Conservation (phyloP, 2,329 filamentous ascomycete species). For the Claviceps arundinis region DNA sequence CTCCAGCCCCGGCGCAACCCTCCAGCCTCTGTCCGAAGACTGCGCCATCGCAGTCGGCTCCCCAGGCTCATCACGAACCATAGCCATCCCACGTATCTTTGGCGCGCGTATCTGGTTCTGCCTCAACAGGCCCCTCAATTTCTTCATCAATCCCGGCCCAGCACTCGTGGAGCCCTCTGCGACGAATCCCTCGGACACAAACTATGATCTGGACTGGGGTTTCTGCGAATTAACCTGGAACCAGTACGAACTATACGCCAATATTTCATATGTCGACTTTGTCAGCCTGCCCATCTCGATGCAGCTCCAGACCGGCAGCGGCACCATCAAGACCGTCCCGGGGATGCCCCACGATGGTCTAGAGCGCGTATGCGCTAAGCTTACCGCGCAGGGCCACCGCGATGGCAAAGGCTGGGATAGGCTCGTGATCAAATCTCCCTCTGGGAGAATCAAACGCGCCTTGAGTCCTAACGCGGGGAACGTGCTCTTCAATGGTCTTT, state of each 20-base stretch:
- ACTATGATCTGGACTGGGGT: conserved; percentile 48
- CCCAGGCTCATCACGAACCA: conserved; percentile 42
- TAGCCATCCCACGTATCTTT: conserved; percentile 56
- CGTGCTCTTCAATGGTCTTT: conserved; percentile 29
- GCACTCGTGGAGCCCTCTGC: conserved; percentile 63
- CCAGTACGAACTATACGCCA: conserved; percentile 45
- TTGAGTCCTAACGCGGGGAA: conserved; percentile 39
- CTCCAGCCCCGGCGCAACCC: conserved; percentile 36
- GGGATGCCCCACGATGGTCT: conserved; percentile 36
- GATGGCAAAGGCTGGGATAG: conserved; percentile 39
- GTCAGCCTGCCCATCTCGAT: conserved; percentile 51
- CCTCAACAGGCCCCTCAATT: conserved; percentile 45
- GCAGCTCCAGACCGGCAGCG: conserved; percentile 33
- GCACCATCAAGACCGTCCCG: conserved; percentile 30
- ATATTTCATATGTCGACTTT: conserved; percentile 67
- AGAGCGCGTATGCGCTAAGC: conserved; percentile 27
- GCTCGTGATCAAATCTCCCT: conserved; percentile 31
- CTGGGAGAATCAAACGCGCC: conserved; percentile 30
- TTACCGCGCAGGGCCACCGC: conserved; percentile 29
- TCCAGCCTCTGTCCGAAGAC: conserved; percentile 39
- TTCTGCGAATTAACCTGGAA: conserved; percentile 62
- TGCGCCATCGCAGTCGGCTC: conserved; percentile 51
- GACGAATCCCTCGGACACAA: conserved; percentile 50
- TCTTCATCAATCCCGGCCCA: conserved; percentile 58
- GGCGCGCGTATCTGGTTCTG: conserved; percentile 64